phyloP scores from a whole-genome alignment of 331 rosid genomes.

The Arachis monticola region DNA sequence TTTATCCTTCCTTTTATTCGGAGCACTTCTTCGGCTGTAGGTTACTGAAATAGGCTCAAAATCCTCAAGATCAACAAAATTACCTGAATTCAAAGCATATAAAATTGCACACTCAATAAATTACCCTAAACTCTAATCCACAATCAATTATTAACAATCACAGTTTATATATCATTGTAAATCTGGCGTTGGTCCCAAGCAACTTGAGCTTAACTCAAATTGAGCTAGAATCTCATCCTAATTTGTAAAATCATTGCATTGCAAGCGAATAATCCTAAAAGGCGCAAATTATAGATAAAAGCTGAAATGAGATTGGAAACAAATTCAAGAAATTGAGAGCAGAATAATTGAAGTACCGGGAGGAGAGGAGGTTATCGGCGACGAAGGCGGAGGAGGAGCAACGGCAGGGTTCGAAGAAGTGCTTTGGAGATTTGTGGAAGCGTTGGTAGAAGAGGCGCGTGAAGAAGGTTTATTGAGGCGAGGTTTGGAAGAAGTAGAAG shows the following conservation, averaged over 20 bases:
- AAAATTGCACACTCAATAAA: not conserved
- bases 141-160: not conserved
- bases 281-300: not conserved
- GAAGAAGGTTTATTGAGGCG: not conserved
- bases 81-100: conserved; percentile 42
- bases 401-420: conserved; percentile 42
- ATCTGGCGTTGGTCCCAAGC: not conserved
- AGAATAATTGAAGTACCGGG: conserved; percentile 39
- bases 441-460: not conserved
- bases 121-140: not conserved
- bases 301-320: not conserved
- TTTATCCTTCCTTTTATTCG: conserved; percentile 47
- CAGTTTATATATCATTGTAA: not conserved
- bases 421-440: not conserved
- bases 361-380: conserved; percentile 30
- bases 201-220: not conserved
- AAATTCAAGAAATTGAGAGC: not conserved
- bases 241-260: not conserved
- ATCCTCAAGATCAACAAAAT: conserved; percentile 39
- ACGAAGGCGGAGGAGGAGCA: conserved; percentile 29
- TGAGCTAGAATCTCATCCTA: not conserved
- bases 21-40: conserved; percentile 42
- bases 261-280: not conserved
- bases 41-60: conserved; percentile 50
- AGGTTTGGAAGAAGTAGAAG: conserved; percentile 13